Evolutionary conservation across 257 asterid species (phyloP).

Genomic region (Rauvolfia tetraphylla): DNA sequence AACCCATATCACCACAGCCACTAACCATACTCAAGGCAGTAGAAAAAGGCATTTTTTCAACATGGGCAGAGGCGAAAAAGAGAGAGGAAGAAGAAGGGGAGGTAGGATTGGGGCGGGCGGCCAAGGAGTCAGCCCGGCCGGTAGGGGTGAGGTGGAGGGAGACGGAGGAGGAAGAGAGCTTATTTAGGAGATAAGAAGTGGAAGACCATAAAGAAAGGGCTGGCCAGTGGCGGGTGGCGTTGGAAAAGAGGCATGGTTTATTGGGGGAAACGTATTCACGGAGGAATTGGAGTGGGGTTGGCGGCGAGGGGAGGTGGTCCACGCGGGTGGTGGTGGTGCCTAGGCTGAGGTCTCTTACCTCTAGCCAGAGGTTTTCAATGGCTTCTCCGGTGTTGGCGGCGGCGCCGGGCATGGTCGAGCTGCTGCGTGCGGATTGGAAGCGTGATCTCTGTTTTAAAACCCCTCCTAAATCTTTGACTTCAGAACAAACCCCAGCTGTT

Average conservation of each 20-base stretch:
- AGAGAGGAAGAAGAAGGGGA: constrained; percentile 41
- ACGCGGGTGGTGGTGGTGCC: constrained; percentile 44
- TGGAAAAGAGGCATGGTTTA: constrained; percentile 12
- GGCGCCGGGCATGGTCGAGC: constrained; percentile 3
- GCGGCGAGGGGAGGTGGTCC: constrained; percentile 58
- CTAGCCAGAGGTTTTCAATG: constrained; percentile 68
- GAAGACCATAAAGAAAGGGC: constrained; percentile 72
- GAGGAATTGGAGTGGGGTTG: constrained; percentile 77
- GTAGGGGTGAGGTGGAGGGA: constrained; percentile 91
- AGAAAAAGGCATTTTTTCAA: constrained; percentile 45
- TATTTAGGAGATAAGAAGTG: constrained; percentile 47
- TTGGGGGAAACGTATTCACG: constrained; percentile 42
- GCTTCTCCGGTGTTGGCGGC: constrained; percentile 21
- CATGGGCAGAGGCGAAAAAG: constrained; percentile 83
- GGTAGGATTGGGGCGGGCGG: constrained; percentile 42
- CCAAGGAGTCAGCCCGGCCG: constrained; percentile 74
- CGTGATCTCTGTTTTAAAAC: neutral
- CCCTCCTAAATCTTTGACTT: too few species aligned
- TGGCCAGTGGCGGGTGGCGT: constrained; percentile 75
- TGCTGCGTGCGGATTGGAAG: neutral
- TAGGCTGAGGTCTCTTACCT: constrained; percentile 60
- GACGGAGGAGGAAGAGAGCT: constrained; percentile 60
- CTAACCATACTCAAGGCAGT: constrained; percentile 50
- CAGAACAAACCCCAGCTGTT: too few species aligned
- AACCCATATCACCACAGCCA: neutral